Conservation (phyloP, 176 grass and related monocot species). For the Saccharum officinarum region DNA sequence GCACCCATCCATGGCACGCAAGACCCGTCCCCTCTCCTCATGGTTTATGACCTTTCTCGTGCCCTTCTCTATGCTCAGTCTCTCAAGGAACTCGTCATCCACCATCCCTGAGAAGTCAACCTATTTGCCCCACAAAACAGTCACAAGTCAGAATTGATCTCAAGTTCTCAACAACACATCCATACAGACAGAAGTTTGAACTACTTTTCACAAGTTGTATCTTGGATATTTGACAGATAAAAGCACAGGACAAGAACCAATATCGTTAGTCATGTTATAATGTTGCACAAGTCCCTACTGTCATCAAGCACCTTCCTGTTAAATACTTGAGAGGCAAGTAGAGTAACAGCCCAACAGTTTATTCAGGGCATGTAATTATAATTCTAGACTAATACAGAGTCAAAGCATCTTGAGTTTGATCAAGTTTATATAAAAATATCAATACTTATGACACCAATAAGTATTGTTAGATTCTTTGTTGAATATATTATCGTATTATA, state of each 20-base stretch:
- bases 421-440: neutral
- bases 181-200: neutral
- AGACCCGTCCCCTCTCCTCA: constrained; percentile 78
- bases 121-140: constrained; percentile 28
- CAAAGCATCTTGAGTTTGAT: neutral
- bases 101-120: constrained; percentile 95
- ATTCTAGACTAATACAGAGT: neutral
- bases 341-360: neutral
- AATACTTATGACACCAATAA: neutral
- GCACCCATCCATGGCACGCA: constrained; percentile 92
- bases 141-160: constrained; percentile 24
- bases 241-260: neutral
- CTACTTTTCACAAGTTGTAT: neutral
- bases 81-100: constrained; percentile 70
- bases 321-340: neutral
- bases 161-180: neutral
- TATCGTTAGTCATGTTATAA: neutral
- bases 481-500: neutral
- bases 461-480: neutral
- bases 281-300: neutral
- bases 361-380: neutral
- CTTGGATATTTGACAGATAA: neutral
- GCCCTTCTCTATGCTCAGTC: constrained; percentile 76
- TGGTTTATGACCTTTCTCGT: constrained; percentile 87
- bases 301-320: neutral